Evolutionary conservation across 805 yeast species (phyloP).

Genomic region (Teunomyces tritomae): DNA sequence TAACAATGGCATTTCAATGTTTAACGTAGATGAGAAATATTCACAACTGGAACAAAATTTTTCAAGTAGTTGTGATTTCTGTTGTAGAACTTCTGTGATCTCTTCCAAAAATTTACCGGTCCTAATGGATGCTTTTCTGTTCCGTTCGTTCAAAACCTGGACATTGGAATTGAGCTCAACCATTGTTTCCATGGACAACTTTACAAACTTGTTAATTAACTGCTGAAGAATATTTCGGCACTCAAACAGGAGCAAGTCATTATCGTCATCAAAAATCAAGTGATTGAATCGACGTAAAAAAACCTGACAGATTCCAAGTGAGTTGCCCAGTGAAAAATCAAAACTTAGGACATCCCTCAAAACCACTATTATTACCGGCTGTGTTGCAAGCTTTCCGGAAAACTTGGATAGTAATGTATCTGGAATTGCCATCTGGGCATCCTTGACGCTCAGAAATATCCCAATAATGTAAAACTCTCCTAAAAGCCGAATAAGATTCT

Average conservation of each 20-base stretch:
- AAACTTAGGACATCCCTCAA: slow-evolving; percentile 33
- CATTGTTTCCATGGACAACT: slow-evolving; percentile 39
- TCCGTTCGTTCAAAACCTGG: slow-evolving; percentile 33
- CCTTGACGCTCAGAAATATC: slow-evolving; percentile 46
- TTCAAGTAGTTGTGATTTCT: slow-evolving; percentile 35
- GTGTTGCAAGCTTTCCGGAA: slow-evolving; percentile 17
- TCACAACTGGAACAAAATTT: slow-evolving; percentile 44
- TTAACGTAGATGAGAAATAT: slow-evolving; percentile 41
- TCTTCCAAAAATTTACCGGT: slow-evolving; percentile 60
- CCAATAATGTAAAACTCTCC: slow-evolving; percentile 61
- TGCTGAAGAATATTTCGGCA: slow-evolving; percentile 28
- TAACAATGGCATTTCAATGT: slow-evolving; percentile 17
- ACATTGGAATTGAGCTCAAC: slow-evolving; percentile 35
- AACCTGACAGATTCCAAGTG: slow-evolving; percentile 40
- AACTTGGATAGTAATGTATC: slow-evolving; percentile 36
- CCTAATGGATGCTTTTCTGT: slow-evolving; percentile 57
- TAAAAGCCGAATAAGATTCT: slow-evolving; percentile 47
- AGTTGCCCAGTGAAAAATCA: slow-evolving; percentile 26
- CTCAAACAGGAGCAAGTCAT: slow-evolving; percentile 21
- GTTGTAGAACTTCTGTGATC: slow-evolving; percentile 33
- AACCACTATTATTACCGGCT: slow-evolving; percentile 42
- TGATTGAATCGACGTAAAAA: slow-evolving; percentile 49
- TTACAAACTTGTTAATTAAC: slow-evolving; percentile 42
- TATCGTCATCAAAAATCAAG: slow-evolving; percentile 20
- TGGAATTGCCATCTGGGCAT: slow-evolving; percentile 44